These are phyloP conservation scores for Pharnaceum exiguum DNA, from an alignment of 148 eudicot species.

Conservation along the genomic window DNA sequence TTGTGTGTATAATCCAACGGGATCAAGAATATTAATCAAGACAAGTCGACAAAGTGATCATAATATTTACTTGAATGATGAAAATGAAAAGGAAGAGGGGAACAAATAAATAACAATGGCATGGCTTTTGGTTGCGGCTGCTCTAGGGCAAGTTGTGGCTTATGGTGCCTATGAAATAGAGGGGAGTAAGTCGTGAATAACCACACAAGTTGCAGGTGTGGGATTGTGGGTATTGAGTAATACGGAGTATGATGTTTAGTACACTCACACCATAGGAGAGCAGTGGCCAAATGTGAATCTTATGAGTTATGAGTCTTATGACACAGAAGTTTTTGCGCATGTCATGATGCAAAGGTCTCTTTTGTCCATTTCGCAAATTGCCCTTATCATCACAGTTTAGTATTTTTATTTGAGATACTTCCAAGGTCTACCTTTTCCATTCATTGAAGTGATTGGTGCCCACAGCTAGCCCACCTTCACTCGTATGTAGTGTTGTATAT, in stretches of 20 bases:
- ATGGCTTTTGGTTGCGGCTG: constrained; percentile 5
- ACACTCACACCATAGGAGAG: too few species aligned
- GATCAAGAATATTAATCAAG: too few species aligned
- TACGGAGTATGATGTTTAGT: too few species aligned
- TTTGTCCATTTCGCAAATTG: constrained; percentile 13
- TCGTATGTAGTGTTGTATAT: too few species aligned
- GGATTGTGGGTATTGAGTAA: too few species aligned
- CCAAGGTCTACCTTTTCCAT: constrained; percentile 24
- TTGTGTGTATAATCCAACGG: too few species aligned
- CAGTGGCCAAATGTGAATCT: not conserved
- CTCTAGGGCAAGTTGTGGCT: not conserved
- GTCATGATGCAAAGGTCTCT: constrained; percentile 19
- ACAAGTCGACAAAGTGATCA: too few species aligned
- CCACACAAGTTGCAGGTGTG: too few species aligned
- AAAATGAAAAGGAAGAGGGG: not conserved
- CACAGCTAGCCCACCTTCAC: constrained; percentile 25
- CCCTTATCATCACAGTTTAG: not conserved
- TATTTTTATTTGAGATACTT: constrained; percentile 19
- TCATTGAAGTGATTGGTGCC: constrained; percentile 10
- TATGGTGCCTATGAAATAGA: too few species aligned
- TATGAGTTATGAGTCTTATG: not conserved
- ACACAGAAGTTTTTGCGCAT: not conserved
- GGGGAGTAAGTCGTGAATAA: too few species aligned
- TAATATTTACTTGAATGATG: too few species aligned
- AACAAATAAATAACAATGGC: too few species aligned